Base-by-base conservation (phyloP, 2,329 filamentous ascomycete genomes). In the Thielaviopsis euricoi region DNA sequence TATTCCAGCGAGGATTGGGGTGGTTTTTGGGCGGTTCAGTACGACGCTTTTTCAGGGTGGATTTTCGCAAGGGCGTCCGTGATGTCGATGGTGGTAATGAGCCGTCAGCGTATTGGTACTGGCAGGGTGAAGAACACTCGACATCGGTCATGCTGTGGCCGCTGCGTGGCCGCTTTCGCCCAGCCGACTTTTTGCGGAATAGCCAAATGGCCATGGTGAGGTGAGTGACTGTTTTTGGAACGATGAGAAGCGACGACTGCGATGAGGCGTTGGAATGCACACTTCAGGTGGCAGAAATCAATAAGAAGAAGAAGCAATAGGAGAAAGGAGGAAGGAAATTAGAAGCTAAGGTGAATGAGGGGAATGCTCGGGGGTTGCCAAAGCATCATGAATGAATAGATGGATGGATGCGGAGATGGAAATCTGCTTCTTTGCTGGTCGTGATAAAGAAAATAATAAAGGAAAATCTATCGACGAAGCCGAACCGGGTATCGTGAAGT, bases 121-220 rank as follows among this genome's bases (percentile, higher is more conserved):
- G 63, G 66, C 54, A 68, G 64, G 66, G 58, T 26, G 55, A 54
- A n/a, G 55, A 29, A 17, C 46, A 72, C 67, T 81, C 75, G 66
- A 75, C 70, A 65, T 77, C 77, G 60, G 76, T 71, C 63, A 78
- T 70, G 64, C 76, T 77, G 64, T 76, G 78, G 69, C 80, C 69
- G 63, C 72, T 73, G 61, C 73, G 71, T 62, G 75, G 70, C 66
- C 76, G 74, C 71, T 75, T 81, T 71, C 83, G 83, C 70, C 82
- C 83, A 54, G 53, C 57, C 15, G 60, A 61, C 60, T 62, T 62
- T 62, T 61, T 62, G 40, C 62, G 62, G 55, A 63, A 62, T 13
- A 59, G 61, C 62, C 62, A 63, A 37, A 62, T 58, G 17, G 62
- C 60, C 62, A 63, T 63, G 58, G 52, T 57, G 21, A 48, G 58